These are phyloP conservation scores for Echinochloa phyllopogon DNA, from an alignment of 176 grass and related monocot species.

Conservation along the genomic window DNA sequence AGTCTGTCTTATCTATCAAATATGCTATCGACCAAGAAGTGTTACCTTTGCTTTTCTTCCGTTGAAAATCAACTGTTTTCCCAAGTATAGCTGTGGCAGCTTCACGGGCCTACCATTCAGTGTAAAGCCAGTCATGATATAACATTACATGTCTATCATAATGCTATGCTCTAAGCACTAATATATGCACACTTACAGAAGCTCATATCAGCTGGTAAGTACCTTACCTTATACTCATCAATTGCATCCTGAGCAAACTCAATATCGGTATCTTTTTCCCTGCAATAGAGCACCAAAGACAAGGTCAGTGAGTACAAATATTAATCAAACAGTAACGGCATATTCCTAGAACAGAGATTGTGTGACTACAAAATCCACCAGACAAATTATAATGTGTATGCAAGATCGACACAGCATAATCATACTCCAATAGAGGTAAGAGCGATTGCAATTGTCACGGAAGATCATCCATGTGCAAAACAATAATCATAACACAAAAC, in stretches of 20 bases:
- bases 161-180: not conserved
- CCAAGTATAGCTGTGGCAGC: constrained; percentile 69
- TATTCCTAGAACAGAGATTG: constrained; percentile 16
- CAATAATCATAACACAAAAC: constrained; percentile 27
- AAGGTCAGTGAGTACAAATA: constrained; percentile 6
- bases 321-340: not conserved
- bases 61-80: constrained; percentile 96
- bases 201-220: constrained; percentile 19
- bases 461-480: constrained; percentile 32
- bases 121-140: constrained; percentile 36
- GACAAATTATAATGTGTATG: constrained; percentile 21
- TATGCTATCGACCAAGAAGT: constrained; percentile 25
- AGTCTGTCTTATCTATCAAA: not conserved
- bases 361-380: not conserved
- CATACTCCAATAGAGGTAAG: constrained; percentile 1
- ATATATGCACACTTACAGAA: constrained; percentile 21
- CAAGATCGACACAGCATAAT: constrained; percentile 18
- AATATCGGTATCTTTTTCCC: constrained; percentile 99
- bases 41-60: constrained; percentile 95
- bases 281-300: constrained; percentile 47
- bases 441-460: not conserved
- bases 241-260: constrained; percentile 99
- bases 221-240: constrained; percentile 91
- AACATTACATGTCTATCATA: constrained; percentile 8
- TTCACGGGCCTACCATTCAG: constrained; percentile 75